These are phyloP conservation scores for Euphorbia peplus DNA, from an alignment of 345 rosid genomes.

Conservation along the genomic window DNA sequence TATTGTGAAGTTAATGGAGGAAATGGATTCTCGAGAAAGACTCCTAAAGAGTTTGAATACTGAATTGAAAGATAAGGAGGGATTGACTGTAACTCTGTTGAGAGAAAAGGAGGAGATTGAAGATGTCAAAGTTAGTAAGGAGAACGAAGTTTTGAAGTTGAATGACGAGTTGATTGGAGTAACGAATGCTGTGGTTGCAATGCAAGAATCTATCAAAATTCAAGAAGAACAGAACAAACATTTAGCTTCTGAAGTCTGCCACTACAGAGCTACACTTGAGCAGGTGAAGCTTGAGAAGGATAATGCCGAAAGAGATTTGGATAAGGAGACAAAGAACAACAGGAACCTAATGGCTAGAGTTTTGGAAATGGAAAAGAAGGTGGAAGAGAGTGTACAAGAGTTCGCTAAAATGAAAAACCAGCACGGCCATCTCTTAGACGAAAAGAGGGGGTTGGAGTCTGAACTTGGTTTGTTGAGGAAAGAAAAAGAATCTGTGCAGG, in stretches of 20 bases:
- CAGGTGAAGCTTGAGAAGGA: conserved; percentile 39
- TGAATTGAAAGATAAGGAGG: conserved; percentile 34
- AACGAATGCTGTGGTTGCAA: conserved; percentile 21
- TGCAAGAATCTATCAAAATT: conserved; percentile 29
- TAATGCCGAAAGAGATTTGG: conserved; percentile 32
- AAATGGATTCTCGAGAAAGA: conserved; percentile 25
- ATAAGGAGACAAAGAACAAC: conserved; percentile 41
- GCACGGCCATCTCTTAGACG: conserved; percentile 26
- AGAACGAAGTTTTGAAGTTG: conserved; percentile 43
- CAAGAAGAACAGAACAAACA: conserved; percentile 35
- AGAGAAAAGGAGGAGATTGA: conserved; percentile 47
- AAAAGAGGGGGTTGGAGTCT: conserved; percentile 34
- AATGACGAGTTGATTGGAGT: conserved; percentile 35
- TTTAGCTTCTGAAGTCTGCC: conserved; percentile 28
- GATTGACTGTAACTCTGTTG: conserved; percentile 29
- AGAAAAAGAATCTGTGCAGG: conserved; percentile 42
- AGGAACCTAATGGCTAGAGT: conserved; percentile 31
- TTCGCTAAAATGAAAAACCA: conserved; percentile 30
- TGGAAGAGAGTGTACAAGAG: conserved; percentile 33
- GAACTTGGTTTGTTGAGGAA: conserved; percentile 26
- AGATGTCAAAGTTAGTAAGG: conserved; percentile 32
- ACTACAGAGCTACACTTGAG: too few species aligned
- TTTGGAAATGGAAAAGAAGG: conserved; percentile 40
- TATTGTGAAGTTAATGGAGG: conserved; percentile 32
- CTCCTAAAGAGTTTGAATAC: conserved; percentile 17